Percentiles rank a stretch among this genome's conserved stretches.
Evolutionary conservation across 352 stramenopile species (phyloP).

Genomic region (Globisporangium nodosum): DNA sequence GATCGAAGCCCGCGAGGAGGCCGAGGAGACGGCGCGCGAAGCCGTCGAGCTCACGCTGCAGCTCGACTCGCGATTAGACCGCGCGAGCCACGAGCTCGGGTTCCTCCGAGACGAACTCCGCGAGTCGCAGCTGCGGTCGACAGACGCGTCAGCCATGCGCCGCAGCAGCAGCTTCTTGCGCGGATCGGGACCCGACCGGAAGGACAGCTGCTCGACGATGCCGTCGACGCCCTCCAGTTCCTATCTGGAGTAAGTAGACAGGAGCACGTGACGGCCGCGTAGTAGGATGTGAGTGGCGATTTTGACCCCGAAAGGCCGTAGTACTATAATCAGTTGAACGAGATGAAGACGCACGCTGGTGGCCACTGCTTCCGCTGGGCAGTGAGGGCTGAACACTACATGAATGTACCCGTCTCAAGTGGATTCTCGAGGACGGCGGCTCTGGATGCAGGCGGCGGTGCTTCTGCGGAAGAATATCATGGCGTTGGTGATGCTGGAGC

Average conservation of each 20-base stretch:
- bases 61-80: constrained; percentile 70
- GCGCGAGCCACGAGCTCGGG: constrained; percentile 42
- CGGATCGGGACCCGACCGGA: not conserved
- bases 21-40: constrained; percentile 66
- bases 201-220: constrained; percentile 4
- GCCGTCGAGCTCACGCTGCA: constrained; percentile 63
- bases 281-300: not conserved
- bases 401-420: too few species aligned
- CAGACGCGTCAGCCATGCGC: too few species aligned
- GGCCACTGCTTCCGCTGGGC: too few species aligned
- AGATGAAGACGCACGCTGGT: too few species aligned
- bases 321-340: not conserved
- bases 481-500: too few species aligned
- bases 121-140: constrained; percentile 10
- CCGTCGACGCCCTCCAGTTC: constrained; percentile 10
- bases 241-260: not conserved
- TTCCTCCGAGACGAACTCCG: constrained; percentile 20
- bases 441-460: too few species aligned
- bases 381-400: too few species aligned
- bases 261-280: too few species aligned
- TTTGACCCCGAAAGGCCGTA: not conserved
- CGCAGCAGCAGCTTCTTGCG: not conserved
- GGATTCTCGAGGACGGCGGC: too few species aligned
- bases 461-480: too few species aligned
- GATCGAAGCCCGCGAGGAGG: constrained; percentile 72